These are phyloP conservation scores for Penicillium cinerascens DNA, from an alignment of 495 filamentous ascomycete species.

Conservation along the genomic window DNA sequence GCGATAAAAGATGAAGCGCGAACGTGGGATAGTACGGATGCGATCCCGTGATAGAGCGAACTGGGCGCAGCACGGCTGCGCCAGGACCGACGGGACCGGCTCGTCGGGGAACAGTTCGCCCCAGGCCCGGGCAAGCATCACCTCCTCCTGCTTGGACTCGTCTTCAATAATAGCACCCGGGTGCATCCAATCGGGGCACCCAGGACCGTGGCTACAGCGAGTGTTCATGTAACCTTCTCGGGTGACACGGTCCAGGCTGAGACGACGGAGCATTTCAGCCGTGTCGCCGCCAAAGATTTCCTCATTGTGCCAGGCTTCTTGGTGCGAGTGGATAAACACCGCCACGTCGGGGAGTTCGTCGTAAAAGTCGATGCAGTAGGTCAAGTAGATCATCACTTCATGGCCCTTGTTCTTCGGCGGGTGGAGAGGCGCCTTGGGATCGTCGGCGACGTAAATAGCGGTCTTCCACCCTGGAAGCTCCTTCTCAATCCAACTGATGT, in stretches of 20 bases:
- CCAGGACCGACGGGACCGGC: conserved; percentile 51
- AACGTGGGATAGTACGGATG: conserved; percentile 53
- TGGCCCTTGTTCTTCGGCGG: conserved; percentile 72
- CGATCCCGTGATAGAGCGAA: conserved; percentile 58
- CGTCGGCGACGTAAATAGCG: conserved; percentile 64
- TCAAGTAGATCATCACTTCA: conserved; percentile 73
- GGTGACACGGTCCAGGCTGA: conserved; percentile 51
- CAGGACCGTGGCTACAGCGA: conserved; percentile 58
- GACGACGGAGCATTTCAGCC: conserved; percentile 48
- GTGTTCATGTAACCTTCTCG: conserved; percentile 64
- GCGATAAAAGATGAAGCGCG: conserved; percentile 59
- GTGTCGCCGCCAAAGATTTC: conserved; percentile 47
- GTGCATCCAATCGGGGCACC: conserved; percentile 65
- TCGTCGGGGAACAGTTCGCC: conserved; percentile 54
- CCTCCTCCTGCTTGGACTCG: conserved; percentile 58
- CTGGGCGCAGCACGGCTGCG: conserved; percentile 64
- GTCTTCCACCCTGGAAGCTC: conserved; percentile 54
- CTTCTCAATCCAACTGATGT: conserved; percentile 58
- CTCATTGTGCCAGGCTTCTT: conserved; percentile 65
- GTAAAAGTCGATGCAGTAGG: conserved; percentile 71
- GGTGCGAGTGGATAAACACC: conserved; percentile 69
- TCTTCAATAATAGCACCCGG: conserved; percentile 51
- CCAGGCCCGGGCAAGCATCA: conserved; percentile 52
- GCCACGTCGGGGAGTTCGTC: conserved; percentile 62
- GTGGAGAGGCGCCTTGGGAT: conserved; percentile 56